Percentiles rank a stretch among this genome's conserved stretches.
phyloP scores from a whole-genome alignment of 2,329 filamentous ascomycete species.

The Aurifilum marmelostoma region DNA sequence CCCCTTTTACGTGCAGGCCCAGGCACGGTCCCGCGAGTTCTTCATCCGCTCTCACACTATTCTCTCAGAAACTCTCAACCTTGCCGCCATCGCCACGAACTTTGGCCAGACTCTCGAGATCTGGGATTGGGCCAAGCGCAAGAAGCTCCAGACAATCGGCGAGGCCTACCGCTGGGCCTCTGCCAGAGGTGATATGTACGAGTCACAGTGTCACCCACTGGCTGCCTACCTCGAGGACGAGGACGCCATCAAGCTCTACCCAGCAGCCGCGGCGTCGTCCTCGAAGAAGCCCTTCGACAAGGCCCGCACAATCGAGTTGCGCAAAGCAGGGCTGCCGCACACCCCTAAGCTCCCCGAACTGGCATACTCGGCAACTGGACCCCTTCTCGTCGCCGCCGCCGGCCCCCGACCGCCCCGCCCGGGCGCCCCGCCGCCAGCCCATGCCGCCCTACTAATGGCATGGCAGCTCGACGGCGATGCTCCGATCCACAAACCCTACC shows the following conservation, averaged over 20 bases:
- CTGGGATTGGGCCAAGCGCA: constrained; percentile 45
- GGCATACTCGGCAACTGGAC: constrained; percentile 44
- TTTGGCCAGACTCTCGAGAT: constrained; percentile 46
- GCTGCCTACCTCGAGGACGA: constrained; percentile 41
- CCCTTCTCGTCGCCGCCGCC: constrained; percentile 43
- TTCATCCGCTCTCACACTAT: constrained; percentile 48
- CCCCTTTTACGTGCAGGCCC: constrained; percentile 44
- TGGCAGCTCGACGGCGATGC: constrained; percentile 42
- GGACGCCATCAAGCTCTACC: constrained; percentile 41
- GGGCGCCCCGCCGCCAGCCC: constrained; percentile 43
- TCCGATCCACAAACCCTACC: constrained; percentile 36
- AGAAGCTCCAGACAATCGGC: constrained; percentile 44
- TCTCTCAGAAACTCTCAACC: constrained; percentile 43
- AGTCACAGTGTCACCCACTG: constrained; percentile 40
- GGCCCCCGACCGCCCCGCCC: constrained; percentile 44
- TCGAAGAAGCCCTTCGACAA: constrained; percentile 44
- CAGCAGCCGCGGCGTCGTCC: constrained; percentile 32
- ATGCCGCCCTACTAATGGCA: constrained; percentile 43
- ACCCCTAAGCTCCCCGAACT: constrained; percentile 45
- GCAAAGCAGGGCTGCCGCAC: constrained; percentile 41
- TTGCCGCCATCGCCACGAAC: constrained; percentile 44
- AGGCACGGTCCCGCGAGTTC: constrained; percentile 45
- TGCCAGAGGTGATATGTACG: constrained; percentile 41
- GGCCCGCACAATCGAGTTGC: constrained; percentile 41
- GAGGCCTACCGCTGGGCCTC: constrained; percentile 45